Evolutionary conservation across 2,329 filamentous ascomycete genomes (phyloP).

Genomic region (Ophiostoma ulmi): DNA sequence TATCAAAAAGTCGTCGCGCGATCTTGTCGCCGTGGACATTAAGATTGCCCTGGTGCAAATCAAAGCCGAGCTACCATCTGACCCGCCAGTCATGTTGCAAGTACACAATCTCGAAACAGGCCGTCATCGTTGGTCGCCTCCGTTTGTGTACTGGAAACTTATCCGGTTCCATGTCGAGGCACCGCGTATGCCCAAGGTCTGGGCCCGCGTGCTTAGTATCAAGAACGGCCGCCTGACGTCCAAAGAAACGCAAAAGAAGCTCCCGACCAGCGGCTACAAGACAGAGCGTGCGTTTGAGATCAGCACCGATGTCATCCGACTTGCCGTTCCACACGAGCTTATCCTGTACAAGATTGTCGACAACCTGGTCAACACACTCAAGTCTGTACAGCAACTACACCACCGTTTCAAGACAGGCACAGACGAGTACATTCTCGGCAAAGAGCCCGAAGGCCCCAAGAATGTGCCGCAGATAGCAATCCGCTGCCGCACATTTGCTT

Average conservation of each 20-base stretch:
- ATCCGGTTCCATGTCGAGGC: constrained; percentile 82
- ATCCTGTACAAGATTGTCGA: constrained; percentile 88
- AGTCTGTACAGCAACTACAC: constrained; percentile 84
- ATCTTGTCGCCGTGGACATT: constrained; percentile 76
- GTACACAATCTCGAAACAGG: constrained; percentile 77
- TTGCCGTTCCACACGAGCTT: constrained; percentile 87
- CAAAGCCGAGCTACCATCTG: constrained; percentile 80
- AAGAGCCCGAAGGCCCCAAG: constrained; percentile 80
- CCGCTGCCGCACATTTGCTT: constrained; percentile 73
- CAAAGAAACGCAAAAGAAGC: constrained; percentile 67
- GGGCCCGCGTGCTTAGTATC: constrained; percentile 80
- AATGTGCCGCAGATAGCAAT: constrained; percentile 79
- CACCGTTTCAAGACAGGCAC: constrained; percentile 85
- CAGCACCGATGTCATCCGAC: constrained; percentile 74
- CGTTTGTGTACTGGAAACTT: constrained; percentile 72
- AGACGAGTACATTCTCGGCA: constrained; percentile 82
- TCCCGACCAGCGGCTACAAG: constrained; percentile 48
- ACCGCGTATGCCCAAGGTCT: constrained; percentile 74
- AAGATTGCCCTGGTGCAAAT: constrained; percentile 78
- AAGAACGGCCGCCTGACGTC: constrained; percentile 68
- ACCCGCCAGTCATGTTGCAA: constrained; percentile 89
- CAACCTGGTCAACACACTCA: constrained; percentile 81
- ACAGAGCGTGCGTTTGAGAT: constrained; percentile 82
- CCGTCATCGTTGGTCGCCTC: constrained; percentile 79
- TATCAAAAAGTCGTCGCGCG: constrained; percentile 36